Percentiles rank a stretch among this genome's conserved stretches.
Conservation (phyloP, 495 filamentous ascomycete genomes). For the Trypethelium eluteriae region DNA sequence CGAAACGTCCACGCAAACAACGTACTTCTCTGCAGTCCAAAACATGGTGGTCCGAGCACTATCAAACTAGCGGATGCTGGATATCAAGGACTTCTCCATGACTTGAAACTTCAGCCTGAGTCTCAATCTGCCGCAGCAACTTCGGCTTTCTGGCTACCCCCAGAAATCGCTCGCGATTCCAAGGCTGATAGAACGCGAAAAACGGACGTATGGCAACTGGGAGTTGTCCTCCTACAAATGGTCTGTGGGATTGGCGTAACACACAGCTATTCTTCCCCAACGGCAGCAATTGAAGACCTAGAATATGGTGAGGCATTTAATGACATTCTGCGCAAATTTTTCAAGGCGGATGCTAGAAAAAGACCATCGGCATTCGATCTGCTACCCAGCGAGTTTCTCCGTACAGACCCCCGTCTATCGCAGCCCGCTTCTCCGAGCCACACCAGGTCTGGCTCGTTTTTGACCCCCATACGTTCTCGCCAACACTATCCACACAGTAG, state of each 20-base stretch:
- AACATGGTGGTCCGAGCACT: constrained; percentile 45
- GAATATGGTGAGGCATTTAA: constrained; percentile 66
- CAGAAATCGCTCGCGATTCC: constrained; percentile 60
- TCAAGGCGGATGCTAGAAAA: constrained; percentile 73
- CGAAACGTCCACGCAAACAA: constrained; percentile 68
- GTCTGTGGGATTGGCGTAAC: constrained; percentile 74
- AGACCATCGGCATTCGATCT: constrained; percentile 84
- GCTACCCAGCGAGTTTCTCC: constrained; percentile 79
- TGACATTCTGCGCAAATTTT: constrained; percentile 74
- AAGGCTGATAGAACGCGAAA: constrained; percentile 60
- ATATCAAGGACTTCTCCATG: constrained; percentile 56
- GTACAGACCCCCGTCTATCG: constrained; percentile 43
- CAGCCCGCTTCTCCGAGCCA: not conserved
- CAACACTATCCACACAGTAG: not conserved
- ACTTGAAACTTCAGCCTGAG: constrained; percentile 45
- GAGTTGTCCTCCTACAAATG: constrained; percentile 86
- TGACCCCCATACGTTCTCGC: constrained; percentile 4
- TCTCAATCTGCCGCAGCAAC: constrained; percentile 37
- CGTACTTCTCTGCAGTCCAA: constrained; percentile 58
- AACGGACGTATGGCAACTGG: constrained; percentile 91
- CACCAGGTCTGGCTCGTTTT: not conserved
- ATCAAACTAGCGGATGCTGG: constrained; percentile 63
- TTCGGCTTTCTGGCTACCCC: constrained; percentile 75
- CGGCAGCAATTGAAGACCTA: constrained; percentile 52
- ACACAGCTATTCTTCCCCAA: constrained; percentile 70